Evolutionary conservation across 1,284 basidiomycete species (phyloP), one percentile per base, ranked within the genome.

Genomic region (Boletellus dicymbophilus): DNA sequence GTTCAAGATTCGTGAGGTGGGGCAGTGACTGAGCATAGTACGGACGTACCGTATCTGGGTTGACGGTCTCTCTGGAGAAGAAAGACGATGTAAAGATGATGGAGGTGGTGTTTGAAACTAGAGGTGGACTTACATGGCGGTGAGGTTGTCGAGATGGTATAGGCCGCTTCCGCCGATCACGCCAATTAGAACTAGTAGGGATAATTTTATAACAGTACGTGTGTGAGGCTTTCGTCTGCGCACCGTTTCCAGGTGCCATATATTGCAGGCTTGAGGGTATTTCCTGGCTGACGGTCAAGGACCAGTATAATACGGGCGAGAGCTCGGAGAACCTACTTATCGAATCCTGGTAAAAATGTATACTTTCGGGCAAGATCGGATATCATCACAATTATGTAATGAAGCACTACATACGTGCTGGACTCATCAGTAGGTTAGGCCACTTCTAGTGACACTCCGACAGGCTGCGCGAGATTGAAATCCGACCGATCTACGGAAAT

Each of bases 101-200:
- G 13, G 31, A 33, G n/a, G 31, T 2, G 15, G 22, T 41, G 40
- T 10, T 25, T 27, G n/a, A 28, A 23, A n/a, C n/a, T 34, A 23
- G 20, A 11, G 12, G 18, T 18, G 6, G 15, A 64, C 88, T 65
- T 65, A 92, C 89, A 94, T 75, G 50, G 86, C 79, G 25, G 84
- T 90, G 44, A 97, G 75, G 71, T 95, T 94, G 68, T 95, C 90
- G 44, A 97, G 79, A 69, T 95, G 85, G 75, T 96, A 97, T 25
- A 94, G 70, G 4, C 91, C 91, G 55, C 86, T 91, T 22, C 91
- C 91, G 23, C 91, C 91, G 54, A 93, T 93, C 45, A 93, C 85
- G 36, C 91, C 91, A 48, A 93, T 79, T 31, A 91, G 74, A 26
- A 91, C 88, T 90, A 61, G 27, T 56, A 11, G 39, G 23, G 16